Evolutionary conservation across 2,329 filamentous ascomycete species (phyloP), one percentile per base, ranked within the genome.

Genomic region (Aspergillus tanneri): DNA sequence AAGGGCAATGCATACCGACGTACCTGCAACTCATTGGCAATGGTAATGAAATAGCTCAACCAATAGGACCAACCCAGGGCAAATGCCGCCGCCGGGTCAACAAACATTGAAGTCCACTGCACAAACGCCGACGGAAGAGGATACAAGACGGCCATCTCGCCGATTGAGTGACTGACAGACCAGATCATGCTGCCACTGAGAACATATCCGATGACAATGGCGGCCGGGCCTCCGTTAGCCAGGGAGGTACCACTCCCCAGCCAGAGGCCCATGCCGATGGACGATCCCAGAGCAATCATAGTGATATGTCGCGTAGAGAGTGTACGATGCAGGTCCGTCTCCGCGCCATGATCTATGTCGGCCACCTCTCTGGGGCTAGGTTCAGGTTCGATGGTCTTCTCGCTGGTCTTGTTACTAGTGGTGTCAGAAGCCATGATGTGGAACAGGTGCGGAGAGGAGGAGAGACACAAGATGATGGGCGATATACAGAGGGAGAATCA

Each of bases 31-130:
- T 75, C 71, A 50, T 71, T 75, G 44, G 74, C 73, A 47, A 77
- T 70, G 18, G 69, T 73, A 54, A 76, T 74, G 43, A 64, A 67
- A 49, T 67, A 73, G 3, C 62, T 68, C 50, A 76, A 74, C 63
- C 72, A 76, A 51, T 77, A 77, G 1, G 72, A 70, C 72, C 74
- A 77, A 3, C 74, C 74, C 3, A 77, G 62, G 6, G 74, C 69
- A 53, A 77, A 75, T 0, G 67, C 73, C 8, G 70, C 68, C 0
- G 74, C 63, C 1, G 64, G 66, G 47, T 72, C 67, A 41, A 77
- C 63, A 51, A 77, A 77, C 30, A 73, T 76, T 24, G 59, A 68
- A 4, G 70, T 69, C 72, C 72, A 77, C 56, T 75, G 73, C n/a
- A 73, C 68, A 46, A 76, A 77, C 9, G 72, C 71, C 4, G 69